Percentiles rank a stretch among this genome's conserved stretches.
These are phyloP conservation scores for Verticillium isaacii DNA, from an alignment of 2,329 filamentous ascomycete species.

Conservation along the genomic window DNA sequence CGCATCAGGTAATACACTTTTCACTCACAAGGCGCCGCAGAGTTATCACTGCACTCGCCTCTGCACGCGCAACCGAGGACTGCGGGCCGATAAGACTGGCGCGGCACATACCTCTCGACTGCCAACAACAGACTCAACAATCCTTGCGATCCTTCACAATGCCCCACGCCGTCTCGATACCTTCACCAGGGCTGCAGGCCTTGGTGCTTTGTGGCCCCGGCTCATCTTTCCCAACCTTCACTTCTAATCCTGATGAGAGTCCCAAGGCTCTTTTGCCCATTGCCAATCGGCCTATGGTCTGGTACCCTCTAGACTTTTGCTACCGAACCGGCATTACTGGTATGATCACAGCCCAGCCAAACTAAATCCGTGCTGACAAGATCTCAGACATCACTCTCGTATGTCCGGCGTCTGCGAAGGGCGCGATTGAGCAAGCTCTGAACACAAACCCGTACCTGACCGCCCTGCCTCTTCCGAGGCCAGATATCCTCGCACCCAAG, in stretches of 20 bases:
- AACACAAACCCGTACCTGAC: constrained; percentile 70
- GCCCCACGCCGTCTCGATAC: constrained; percentile 72
- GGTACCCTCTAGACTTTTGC: constrained; percentile 84
- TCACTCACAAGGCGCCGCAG: neutral
- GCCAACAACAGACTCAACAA: neutral
- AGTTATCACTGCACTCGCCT: neutral
- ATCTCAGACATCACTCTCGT: constrained; percentile 57
- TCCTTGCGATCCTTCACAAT: constrained; percentile 35
- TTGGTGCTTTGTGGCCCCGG: constrained; percentile 80
- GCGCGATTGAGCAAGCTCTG: constrained; percentile 64
- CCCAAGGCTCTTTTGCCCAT: constrained; percentile 80
- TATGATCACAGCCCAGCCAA: constrained; percentile 33
- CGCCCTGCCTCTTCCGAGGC: constrained; percentile 65
- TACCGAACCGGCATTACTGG: constrained; percentile 74
- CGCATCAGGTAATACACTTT: neutral
- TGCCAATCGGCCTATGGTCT: constrained; percentile 83
- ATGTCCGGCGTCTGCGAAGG: constrained; percentile 59
- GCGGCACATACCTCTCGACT: neutral
- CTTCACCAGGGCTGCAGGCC: constrained; percentile 74
- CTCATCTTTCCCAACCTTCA: constrained; percentile 78
- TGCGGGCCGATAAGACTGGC: neutral
- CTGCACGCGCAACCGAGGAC: neutral
- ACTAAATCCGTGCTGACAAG: neutral
- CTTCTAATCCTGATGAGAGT: constrained; percentile 71
- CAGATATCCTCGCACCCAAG: constrained; percentile 71